These are phyloP conservation scores for Pisolithus sp. DNA, from an alignment of 768 basidiomycete species.

Conservation along the genomic window DNA sequence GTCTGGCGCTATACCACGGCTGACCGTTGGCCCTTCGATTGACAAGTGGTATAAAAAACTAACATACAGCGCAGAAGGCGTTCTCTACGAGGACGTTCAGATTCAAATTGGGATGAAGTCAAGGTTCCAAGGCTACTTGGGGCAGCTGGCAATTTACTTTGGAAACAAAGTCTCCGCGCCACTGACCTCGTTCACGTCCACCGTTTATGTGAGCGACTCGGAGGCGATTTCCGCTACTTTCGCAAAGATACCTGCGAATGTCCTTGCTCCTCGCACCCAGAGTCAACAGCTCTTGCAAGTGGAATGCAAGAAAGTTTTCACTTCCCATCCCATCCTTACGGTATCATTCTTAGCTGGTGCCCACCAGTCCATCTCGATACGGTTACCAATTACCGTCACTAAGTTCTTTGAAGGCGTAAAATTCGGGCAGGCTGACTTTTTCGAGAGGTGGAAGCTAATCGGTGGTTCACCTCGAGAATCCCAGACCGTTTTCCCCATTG, in stretches of 20 bases:
- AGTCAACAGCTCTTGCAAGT: slow-evolving; percentile 90
- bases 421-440: slow-evolving; percentile 80
- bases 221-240: slow-evolving; percentile 78
- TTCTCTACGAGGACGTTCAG: slow-evolving; percentile 93
- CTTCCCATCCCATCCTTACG: slow-evolving; percentile 66
- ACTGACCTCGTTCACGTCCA: slow-evolving; percentile 87
- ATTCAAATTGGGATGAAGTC: slow-evolving; percentile 96
- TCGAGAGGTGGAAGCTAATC: slow-evolving; percentile 96
- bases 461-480: slow-evolving; percentile 93
- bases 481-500: slow-evolving; percentile 80
- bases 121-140: slow-evolving; percentile 90
- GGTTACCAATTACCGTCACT: slow-evolving; percentile 79
- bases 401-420: slow-evolving; percentile 95
- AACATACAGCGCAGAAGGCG: slow-evolving; percentile 72
- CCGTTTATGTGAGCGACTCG: slow-evolving; percentile 64
- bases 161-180: slow-evolving; percentile 91
- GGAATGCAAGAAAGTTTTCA: slow-evolving; percentile 89
- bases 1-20: slow-evolving; percentile 36
- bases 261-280: slow-evolving; percentile 77
- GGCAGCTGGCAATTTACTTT: slow-evolving; percentile 89
- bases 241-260: slow-evolving; percentile 83
- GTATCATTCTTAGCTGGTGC: slow-evolving; percentile 92
- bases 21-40: slow-evolving; percentile 63
- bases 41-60: slow-evolving; percentile 90
- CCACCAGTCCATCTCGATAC: slow-evolving; percentile 77